phyloP scores from a whole-genome alignment of 768 basidiomycete species.

The Myochromella boudieri region DNA sequence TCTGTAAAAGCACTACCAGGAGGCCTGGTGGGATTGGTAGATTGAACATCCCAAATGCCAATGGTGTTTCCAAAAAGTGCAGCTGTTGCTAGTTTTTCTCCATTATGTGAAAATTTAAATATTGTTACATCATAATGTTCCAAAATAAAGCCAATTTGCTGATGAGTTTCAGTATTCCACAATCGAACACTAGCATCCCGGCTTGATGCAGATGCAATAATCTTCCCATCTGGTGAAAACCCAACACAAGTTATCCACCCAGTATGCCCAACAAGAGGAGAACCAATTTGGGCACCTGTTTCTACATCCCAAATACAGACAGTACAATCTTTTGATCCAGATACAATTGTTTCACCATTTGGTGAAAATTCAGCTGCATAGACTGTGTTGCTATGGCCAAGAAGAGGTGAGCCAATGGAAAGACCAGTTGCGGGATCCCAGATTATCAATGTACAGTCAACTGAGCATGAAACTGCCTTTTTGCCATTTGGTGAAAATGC shows the following conservation, averaged over 20 bases:
- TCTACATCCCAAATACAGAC: conserved; percentile 18
- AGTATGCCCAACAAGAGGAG: conserved; percentile 9
- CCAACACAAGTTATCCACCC: conserved; percentile 9
- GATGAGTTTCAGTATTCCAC: no score
- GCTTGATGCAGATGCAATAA: not conserved
- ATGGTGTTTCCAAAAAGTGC: no score
- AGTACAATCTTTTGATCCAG: conserved; percentile 17
- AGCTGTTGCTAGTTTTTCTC: no score
- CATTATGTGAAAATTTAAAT: no score
- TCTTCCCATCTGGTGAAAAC: conserved; percentile 18
- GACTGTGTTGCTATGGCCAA: conserved; percentile 10
- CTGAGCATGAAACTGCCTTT: conserved; percentile 1
- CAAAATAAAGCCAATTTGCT: no score
- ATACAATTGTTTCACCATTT: conserved; percentile 18
- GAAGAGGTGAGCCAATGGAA: conserved; percentile 3
- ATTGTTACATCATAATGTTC: no score
- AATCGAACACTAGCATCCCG: no score
- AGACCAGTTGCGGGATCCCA: conserved; percentile 10
- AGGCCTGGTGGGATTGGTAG: no score
- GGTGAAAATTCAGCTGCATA: conserved; percentile 18
- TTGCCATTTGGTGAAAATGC: conserved; percentile 7
- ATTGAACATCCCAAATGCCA: no score
- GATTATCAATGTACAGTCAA: not conserved
- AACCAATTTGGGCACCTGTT: not conserved
- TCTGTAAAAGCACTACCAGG: no score